Conservation (phyloP, 768 basidiomycete genomes). For the Mycena indigotica region DNA sequence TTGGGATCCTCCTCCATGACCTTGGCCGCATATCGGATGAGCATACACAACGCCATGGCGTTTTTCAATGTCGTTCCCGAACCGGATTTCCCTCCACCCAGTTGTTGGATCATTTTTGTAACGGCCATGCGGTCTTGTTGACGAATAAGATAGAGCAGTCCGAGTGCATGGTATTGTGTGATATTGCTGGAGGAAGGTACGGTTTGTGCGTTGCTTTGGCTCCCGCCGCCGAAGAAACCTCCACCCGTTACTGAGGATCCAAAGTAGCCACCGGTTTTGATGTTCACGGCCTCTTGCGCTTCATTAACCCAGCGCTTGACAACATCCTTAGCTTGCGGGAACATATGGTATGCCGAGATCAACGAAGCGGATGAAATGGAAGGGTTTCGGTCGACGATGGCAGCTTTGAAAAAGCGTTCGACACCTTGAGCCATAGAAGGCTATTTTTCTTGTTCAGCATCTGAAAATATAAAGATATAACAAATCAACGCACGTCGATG, state of each 20-base stretch:
- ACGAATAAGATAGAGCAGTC: constrained; percentile 89
- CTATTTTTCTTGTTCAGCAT: constrained; percentile 40
- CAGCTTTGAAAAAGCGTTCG: constrained; percentile 99
- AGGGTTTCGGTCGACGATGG: constrained; percentile 95
- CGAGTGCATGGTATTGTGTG: constrained; percentile 96
- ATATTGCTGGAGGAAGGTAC: constrained; percentile 89
- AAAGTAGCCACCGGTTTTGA: constrained; percentile 76
- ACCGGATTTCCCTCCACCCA: constrained; percentile 86
- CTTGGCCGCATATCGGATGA: constrained; percentile 97
- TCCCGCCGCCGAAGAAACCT: constrained; percentile 74
- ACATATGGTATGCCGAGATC: constrained; percentile 96
- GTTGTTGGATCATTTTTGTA: constrained; percentile 98
- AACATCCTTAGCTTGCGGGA: constrained; percentile 90
- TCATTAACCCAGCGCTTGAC: constrained; percentile 99
- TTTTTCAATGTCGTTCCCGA: constrained; percentile 86
- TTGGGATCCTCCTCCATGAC: constrained; percentile 99
- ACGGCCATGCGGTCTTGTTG: constrained; percentile 99
- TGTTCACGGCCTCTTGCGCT: constrained; percentile 92
- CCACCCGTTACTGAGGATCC: constrained; percentile 56
- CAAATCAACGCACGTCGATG: constrained; percentile 80
- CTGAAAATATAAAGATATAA: constrained; percentile 7
- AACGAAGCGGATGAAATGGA: constrained; percentile 95
- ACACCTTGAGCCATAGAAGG: constrained; percentile 99
- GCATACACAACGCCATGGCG: constrained; percentile 97
- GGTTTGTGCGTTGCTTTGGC: constrained; percentile 63